phyloP scores from a whole-genome alignment of 1,284 basidiomycete genomes.

The Fereydounia khargensis region DNA sequence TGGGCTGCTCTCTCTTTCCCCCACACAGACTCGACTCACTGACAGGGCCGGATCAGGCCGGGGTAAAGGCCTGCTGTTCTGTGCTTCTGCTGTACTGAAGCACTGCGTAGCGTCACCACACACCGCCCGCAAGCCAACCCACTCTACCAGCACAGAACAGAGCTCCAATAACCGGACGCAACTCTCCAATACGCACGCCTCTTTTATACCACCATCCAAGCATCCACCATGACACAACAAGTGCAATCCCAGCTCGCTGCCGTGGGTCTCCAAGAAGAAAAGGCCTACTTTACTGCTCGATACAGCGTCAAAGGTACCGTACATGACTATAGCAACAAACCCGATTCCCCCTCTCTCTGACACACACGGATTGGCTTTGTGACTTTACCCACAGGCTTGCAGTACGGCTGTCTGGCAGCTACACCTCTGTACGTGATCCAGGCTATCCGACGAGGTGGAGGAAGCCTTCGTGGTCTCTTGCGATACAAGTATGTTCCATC shows the following conservation, averaged over 20 bases:
- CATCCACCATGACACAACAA: not conserved
- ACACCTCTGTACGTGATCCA: constrained; percentile 44
- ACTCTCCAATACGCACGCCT: too few species aligned
- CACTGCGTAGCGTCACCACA: too few species aligned
- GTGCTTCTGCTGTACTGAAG: too few species aligned
- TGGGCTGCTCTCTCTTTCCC: too few species aligned
- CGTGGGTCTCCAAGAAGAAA: not conserved
- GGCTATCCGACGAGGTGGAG: constrained; percentile 28
- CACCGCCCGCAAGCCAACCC: too few species aligned
- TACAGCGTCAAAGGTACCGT: not conserved
- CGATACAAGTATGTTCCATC: constrained; percentile 31
- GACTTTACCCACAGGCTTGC: constrained; percentile 21
- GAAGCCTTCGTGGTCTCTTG: constrained; percentile 30
- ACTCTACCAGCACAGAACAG: too few species aligned
- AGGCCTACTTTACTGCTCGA: not conserved
- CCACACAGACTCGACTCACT: too few species aligned
- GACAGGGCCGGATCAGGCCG: too few species aligned
- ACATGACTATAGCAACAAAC: not conserved
- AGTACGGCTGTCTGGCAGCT: constrained; percentile 42
- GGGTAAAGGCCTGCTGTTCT: too few species aligned
- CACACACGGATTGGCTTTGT: too few species aligned
- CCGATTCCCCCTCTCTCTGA: not conserved
- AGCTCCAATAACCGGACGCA: too few species aligned
- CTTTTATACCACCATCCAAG: too few species aligned
- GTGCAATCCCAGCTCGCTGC: not conserved